Evolutionary conservation across 768 basidiomycete genomes (phyloP), one percentile per base, ranked within the genome.

Genomic region (Termitomyces eurrhizus): DNA sequence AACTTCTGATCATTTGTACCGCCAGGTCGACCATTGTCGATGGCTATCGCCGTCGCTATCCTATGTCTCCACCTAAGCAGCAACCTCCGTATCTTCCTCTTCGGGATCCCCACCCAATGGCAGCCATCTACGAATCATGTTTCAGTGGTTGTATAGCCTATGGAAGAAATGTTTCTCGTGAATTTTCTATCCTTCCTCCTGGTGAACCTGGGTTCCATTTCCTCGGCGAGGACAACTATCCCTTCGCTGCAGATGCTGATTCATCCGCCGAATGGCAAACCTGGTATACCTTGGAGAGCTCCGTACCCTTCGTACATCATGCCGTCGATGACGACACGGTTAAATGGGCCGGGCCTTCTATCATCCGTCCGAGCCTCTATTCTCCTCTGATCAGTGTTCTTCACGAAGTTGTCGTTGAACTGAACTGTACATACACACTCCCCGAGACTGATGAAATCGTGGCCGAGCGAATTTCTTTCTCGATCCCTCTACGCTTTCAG

Each of bases 21-120:
- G 44, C 16, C 65, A 88, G 85, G 63, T 76, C 72, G 18, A 67
- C 72, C 8, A 73, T 78, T n/a, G 75, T 78, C 18, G 56, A 71
- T 18, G 72, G 76, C 32, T 84, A 81, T 63, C 65, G 75, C 3
- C 52, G 76, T 4, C 74, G 73, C 33, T 86, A 76, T 71, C 87
- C 88, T 5, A 62, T 92, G 9, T 89, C 89, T 21, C 74, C 82
- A 9, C 62, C 69, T 48, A 69, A 75, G 12, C 66, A 76, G 51
- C 92, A 94, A 63, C 91, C 91, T 26, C 92, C 91, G 7, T 73
- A 77, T 49, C 62, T 76, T 37, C 83, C 86, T 1, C 77, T 94
- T 26, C 80, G 77, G 14, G 70, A 78, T 42, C 75, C 84, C 1
- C 85, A 90, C 62, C 75, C 83, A 6, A 69, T 90, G 33, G 80